These are phyloP conservation scores for Pseudogymnoascus sp. DNA, from an alignment of 2,329 filamentous ascomycete species.

Conservation along the genomic window DNA sequence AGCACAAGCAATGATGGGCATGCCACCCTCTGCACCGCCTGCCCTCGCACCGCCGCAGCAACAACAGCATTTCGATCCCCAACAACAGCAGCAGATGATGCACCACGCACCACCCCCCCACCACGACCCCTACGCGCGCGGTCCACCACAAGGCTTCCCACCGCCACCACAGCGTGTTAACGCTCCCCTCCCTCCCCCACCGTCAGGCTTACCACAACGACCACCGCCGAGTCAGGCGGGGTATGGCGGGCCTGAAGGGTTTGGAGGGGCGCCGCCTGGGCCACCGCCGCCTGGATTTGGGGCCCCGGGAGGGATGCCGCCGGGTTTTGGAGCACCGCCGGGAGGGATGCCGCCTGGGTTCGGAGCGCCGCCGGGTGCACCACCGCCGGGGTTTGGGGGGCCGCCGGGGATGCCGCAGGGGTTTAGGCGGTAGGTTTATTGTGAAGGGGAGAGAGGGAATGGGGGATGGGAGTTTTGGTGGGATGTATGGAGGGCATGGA, in stretches of 20 bases:
- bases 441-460: neutral
- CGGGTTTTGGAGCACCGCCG: slow-evolving; percentile 21
- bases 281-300: slow-evolving; percentile 38
- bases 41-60: slow-evolving; percentile 33
- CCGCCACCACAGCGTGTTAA: slow-evolving; percentile 29
- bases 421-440: neutral
- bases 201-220: slow-evolving; percentile 49
- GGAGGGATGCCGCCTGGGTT: neutral
- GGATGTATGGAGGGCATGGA: neutral
- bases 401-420: slow-evolving; percentile 15
- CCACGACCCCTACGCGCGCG: neutral
- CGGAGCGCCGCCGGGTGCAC: neutral
- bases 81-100: slow-evolving; percentile 18
- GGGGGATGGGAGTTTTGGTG: neutral
- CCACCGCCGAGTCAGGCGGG: slow-evolving; percentile 62
- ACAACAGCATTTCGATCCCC: slow-evolving; percentile 21
- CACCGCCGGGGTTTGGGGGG: slow-evolving; percentile 5
- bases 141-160: slow-evolving; percentile 25
- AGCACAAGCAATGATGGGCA: slow-evolving; percentile 30
- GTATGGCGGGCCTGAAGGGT: slow-evolving; percentile 56
- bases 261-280: slow-evolving; percentile 33
- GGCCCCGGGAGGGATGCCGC: slow-evolving; percentile 25
- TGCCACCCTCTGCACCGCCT: slow-evolving; percentile 32
- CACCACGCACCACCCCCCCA: slow-evolving; percentile 14
- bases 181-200: slow-evolving; percentile 51